Conservation (phyloP, 257 asterid genomes). For the Solanum rostratum region DNA sequence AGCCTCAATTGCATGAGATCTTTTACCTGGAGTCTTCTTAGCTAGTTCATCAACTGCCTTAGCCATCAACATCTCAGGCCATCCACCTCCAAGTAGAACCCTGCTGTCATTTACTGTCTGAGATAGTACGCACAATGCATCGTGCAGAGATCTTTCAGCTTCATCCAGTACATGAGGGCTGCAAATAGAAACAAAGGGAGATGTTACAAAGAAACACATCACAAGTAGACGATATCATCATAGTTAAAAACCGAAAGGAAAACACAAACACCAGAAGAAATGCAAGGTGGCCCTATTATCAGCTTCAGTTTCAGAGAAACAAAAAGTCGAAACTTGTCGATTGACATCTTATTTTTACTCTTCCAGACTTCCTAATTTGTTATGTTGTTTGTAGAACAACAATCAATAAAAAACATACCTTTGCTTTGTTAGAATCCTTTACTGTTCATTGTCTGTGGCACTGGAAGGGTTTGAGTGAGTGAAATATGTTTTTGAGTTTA, state of each 20-base stretch:
- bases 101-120: conserved; percentile 93
- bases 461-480: background rate
- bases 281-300: background rate
- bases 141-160: conserved; percentile 95
- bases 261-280: background rate
- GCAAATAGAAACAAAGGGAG: conserved; percentile 1
- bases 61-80: conserved; percentile 98
- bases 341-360: background rate
- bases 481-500: background rate
- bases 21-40: conserved; percentile 81
- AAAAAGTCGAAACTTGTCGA: background rate
- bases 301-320: background rate
- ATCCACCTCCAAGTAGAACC: conserved; percentile 90
- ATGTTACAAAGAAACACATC: background rate
- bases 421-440: background rate
- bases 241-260: background rate
- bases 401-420: background rate
- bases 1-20: conserved; percentile 92
- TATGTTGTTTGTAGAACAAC: background rate
- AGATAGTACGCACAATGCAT: conserved; percentile 87
- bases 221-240: background rate
- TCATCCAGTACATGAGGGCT: conserved; percentile 94
- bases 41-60: conserved; percentile 95
- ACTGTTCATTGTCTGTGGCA: background rate
- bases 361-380: background rate